phyloP scores from a whole-genome alignment of 352 stramenopile genomes.

The Pythium brassicae region DNA sequence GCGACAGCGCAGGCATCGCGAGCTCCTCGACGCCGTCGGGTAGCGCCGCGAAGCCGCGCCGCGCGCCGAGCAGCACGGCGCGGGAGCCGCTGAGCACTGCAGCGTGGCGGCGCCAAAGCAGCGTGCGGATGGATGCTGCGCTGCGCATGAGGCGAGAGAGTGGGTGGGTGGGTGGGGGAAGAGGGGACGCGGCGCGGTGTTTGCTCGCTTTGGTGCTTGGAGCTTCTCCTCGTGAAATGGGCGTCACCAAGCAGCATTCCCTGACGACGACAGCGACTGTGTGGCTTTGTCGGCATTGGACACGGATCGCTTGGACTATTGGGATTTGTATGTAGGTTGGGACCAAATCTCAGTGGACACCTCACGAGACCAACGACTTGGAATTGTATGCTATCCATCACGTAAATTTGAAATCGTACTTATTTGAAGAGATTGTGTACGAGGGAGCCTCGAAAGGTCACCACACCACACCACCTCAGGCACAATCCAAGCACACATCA shows the following conservation, averaged over 20 bases:
- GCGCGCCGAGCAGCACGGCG: constrained; percentile 5
- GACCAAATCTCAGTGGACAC: no score
- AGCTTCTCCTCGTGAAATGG: constrained; percentile 4
- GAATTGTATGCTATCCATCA: no score
- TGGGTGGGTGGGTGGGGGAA: background rate
- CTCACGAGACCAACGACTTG: no score
- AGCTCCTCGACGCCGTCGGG: constrained; percentile 71
- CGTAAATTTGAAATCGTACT: no score
- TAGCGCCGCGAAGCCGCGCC: constrained; percentile 46
- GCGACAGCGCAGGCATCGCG: constrained; percentile 94
- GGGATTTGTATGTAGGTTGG: background rate
- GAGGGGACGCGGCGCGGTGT: constrained; percentile 4
- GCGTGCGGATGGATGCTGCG: constrained; percentile 10
- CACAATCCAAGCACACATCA: no score
- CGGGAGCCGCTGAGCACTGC: constrained; percentile 10
- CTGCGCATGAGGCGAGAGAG: constrained; percentile 10
- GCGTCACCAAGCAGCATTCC: constrained; percentile 14
- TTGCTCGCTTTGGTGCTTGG: constrained; percentile 1
- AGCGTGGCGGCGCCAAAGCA: constrained; percentile 12
- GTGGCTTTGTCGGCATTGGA: background rate
- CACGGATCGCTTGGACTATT: background rate
- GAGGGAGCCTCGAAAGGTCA: no score
- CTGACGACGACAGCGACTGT: background rate
- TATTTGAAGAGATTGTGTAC: no score
- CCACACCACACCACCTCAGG: no score